Percentiles rank a stretch among this genome's conserved stretches.
Conservation (phyloP, 306 rosid genomes). For the Glycine soja region DNA sequence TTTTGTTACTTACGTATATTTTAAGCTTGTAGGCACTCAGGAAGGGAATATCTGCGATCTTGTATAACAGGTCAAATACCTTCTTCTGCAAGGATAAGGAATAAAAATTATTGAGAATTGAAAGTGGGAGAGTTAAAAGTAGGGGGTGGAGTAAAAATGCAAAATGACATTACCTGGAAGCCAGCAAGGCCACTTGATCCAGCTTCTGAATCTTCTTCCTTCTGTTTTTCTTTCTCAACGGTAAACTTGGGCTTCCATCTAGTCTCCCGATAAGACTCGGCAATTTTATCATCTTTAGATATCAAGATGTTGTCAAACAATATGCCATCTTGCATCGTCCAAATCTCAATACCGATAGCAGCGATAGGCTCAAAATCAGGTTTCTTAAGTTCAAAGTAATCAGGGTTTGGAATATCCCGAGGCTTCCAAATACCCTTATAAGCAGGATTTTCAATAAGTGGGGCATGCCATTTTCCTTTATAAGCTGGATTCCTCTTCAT, state of each 20-base stretch:
- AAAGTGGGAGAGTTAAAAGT: neutral
- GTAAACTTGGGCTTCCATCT: conserved; percentile 90
- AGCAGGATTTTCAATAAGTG: conserved; percentile 84
- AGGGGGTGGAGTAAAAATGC: neutral
- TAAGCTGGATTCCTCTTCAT: conserved; percentile 89
- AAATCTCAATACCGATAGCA: conserved; percentile 94
- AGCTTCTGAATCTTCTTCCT: conserved; percentile 66
- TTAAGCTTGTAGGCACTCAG: conserved; percentile 67
- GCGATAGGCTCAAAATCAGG: conserved; percentile 88
- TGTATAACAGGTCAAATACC: conserved; percentile 83
- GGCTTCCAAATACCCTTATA: conserved; percentile 98
- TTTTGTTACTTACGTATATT: conserved; percentile 59
- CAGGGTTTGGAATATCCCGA: conserved; percentile 83
- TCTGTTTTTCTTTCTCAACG: conserved; percentile 80
- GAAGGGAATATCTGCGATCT: conserved; percentile 80
- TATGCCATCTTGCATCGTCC: conserved; percentile 98
- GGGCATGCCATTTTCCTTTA: conserved; percentile 95
- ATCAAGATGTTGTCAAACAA: conserved; percentile 89
- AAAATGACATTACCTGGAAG: conserved; percentile 60
- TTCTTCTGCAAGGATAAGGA: conserved; percentile 68
- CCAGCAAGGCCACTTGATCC: conserved; percentile 70
- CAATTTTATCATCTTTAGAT: conserved; percentile 73
- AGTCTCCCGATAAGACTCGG: conserved; percentile 71
- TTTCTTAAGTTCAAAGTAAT: conserved; percentile 72
- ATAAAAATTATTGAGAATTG: neutral